Conservation (phyloP, 805 yeast genomes). For the Saccharomycodes ludwigii region DNA sequence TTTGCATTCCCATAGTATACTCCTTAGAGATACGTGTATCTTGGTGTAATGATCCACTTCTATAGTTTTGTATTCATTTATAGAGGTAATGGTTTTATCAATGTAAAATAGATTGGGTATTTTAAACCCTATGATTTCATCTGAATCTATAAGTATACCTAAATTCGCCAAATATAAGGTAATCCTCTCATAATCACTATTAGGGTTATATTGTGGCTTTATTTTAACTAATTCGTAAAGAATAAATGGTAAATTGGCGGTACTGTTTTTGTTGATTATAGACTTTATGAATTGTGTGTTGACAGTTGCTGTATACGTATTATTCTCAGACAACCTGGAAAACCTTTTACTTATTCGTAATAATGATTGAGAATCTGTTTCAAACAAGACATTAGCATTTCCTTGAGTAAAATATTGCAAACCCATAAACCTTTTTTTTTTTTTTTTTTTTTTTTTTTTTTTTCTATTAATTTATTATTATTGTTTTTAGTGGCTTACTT, state of each 20-base stretch:
- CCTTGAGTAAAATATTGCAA: conserved; percentile 12
- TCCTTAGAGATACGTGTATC: conserved; percentile 5
- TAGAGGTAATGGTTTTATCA: conserved; percentile 2
- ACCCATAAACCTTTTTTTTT: too few relatives aligned
- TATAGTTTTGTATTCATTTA: too few relatives aligned
- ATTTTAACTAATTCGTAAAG: neutral
- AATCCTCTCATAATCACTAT: conserved; percentile 4
- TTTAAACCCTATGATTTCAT: conserved; percentile 8
- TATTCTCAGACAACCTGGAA: conserved; percentile 10
- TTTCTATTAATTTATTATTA: too few relatives aligned
- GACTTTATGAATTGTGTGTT: conserved; percentile 8
- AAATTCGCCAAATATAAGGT: conserved; percentile 3
- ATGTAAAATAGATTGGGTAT: conserved; percentile 11
- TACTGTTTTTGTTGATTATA: conserved; percentile 8
- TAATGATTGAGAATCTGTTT: conserved; percentile 7
- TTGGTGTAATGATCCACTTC: conserved; percentile 17
- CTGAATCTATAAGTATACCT: conserved; percentile 8
- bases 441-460: too few relatives aligned
- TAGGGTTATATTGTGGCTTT: neutral
- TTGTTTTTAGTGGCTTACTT: neutral
- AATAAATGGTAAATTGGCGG: conserved; percentile 5
- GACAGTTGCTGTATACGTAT: conserved; percentile 14
- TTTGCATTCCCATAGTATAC: conserved; percentile 17
- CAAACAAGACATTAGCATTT: conserved; percentile 17
- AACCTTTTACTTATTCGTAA: conserved; percentile 18